Base-by-base conservation (phyloP, 2,329 filamentous ascomycete species). In the Colletotrichum siamense region DNA sequence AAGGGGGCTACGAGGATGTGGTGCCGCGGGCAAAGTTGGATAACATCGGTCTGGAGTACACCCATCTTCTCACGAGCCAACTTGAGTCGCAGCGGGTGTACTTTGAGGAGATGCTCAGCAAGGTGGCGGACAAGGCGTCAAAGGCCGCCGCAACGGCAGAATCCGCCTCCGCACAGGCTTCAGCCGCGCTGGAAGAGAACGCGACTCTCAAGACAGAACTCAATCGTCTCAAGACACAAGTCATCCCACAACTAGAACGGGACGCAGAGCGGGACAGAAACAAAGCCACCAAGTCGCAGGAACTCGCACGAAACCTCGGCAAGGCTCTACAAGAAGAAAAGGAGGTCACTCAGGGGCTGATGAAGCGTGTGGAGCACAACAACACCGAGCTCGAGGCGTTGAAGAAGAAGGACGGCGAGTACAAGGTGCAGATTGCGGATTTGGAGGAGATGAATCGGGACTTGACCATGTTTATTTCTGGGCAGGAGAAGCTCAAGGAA, bases 1-100 rank as follows among this genome's bases (percentile, higher is more conserved):
- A 77, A 6, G 82, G 79, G 5, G 82, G 89, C 80, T 89, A 91
- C 77, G 90, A 91, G 52, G 95, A 96, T 76, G 91, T 93, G 15
- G 94, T 96, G 8, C 94, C 95, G 2, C 88, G 94, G 24, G 90
- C 91, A 61, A 94, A 94, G 82, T 84, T 93, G 12, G 92, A 94
- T 78, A 95, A 92, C 81, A 98, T 99, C 82, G 95, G 95, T 34
- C 91, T 97, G 79, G 97, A 99, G 85, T 99, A 99, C 84, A 97
- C 96, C 0, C 96, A 98, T 82, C 91, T 99, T 3, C 91, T 99
- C 13, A 98, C 95, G 5, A 96, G 94, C 76, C 97, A 99, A 82
- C 92, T 99, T 4, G 97, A 99, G 83, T 96, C 94, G 59, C 97
- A 99, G 83, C 92, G 97, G 12, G 90, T 95, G 1, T 99, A 99